Base-by-base conservation (phyloP, 2,329 filamentous ascomycete species). In the Tympanopsis confertula region DNA sequence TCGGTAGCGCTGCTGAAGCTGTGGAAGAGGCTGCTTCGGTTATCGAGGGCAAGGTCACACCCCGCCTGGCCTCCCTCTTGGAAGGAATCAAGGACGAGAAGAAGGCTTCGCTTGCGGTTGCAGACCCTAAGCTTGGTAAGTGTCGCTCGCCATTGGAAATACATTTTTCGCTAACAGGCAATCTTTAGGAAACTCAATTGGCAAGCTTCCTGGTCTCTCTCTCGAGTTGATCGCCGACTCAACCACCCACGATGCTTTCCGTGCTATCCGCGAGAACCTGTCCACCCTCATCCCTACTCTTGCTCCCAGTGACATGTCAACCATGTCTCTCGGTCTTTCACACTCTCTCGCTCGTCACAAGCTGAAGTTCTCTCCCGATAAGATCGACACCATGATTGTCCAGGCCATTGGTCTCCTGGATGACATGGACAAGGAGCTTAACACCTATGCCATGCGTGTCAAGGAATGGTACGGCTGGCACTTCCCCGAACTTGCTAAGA, bases 381-480 rank as follows among this genome's bases (percentile, higher is more conserved):
- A 98, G 72, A 89, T 98, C 49, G 91, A 98, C 58, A 91, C 91
- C 37, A 98, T 98, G 91, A 94, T 98, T 55, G 88, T 98, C 41
- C 91, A 98, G 66, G 88, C 88, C 40, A 91, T 98, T 56, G 82
- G 83, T 46, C 76, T 95, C 37, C 72, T 98, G 35, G 91, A 98
- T 57, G 91, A 98, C 47, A 69, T 98, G 44, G 91, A 98, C 69
- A 98, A 98, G 72, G 91, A 98, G 64, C 71, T 98, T 46, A 98
- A 98, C 69, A 91, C 86, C 50, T 96, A 95, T 57, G 89, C 91
- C 46, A 98, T 98, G 91, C 76, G 91, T 60, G 87, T 95, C 44
- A 96, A 96, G 78, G 91, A 98, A 63, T 98, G 91, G 91, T 98
- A 98, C 58, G 91, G 91, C 53, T 98, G 91, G 91, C 91, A 96